Base-by-base conservation (phyloP, 2,329 filamentous ascomycete species). In the Trichoderma sp. region DNA sequence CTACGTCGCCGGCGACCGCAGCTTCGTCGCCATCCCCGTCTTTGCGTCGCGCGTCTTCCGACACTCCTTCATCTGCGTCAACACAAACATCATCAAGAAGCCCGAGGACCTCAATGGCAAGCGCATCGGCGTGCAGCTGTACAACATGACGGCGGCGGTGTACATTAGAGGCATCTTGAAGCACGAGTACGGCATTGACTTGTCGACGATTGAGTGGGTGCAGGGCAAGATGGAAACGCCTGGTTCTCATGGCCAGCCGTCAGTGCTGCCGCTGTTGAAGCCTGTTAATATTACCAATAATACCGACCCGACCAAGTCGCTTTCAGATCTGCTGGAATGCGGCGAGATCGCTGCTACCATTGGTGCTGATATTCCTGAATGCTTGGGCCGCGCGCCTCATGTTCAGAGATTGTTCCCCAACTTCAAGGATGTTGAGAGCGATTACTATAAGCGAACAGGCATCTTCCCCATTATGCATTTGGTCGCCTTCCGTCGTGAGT, bases 21-120 rank as follows among this genome's bases (percentile, higher is more conserved):
- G 69, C 69, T 72, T 72, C 38, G 59, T 72, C 33, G 69, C 69
- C 69, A 72, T 72, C n/a, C 69, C 69, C 59, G 69, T 72, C 27
- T 72, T 72, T 14, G 59, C 69, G n/a, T 72, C 69, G 59, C 69
- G 69, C 59, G 59, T 64, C n/a, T 72, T 72, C 56, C 69, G 69
- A 1, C 69, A 72, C 59, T 72, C 69, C 4, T 72, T 72, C 69
- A 72, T 72, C 38, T 72, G 69, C 41, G 69, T 72, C 69, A 72
- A 72, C 69, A 64, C 69, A 16, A 72, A 72, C 38, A 14, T 72
- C 2, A 3, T 72, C 29, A 64, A 53, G n/a, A 60, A 72, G 21
- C 69, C 69, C 33, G 56, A 72, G 38, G 69, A 72, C n/a, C 69
- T 72, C 59, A 72, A 64, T 11, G 69, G 69, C 38, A 72, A 72